Base-by-base conservation (phyloP, 139 green algal genomes). In the Chlamydomonas sphaeroides region DNA sequence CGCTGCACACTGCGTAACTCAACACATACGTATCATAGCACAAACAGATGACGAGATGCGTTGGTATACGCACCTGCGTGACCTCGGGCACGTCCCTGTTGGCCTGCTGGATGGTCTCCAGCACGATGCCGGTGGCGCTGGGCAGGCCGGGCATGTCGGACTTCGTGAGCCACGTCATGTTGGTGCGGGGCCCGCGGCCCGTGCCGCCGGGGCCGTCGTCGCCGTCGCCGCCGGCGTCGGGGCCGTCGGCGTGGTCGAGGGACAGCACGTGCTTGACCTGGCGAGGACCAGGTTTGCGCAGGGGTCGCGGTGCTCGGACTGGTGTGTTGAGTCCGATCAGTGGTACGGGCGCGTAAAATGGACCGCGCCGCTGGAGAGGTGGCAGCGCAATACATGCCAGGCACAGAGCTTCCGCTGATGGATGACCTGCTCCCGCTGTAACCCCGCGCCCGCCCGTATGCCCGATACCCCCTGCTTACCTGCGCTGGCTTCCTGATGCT, bases 41-140 rank as follows among this genome's bases (percentile, higher is more conserved):
- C n/a, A n/a, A n/a, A n/a, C n/a, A n/a, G n/a, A n/a, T n/a, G n/a
- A n/a, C n/a, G n/a, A n/a, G n/a, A n/a, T n/a, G n/a, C n/a, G n/a
- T n/a, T n/a, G n/a, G n/a, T 20, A 6, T 20, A 4, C 70, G 1
- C 63, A 92, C 91, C 84, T 94, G 91, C n/a, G 89, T 94, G 15
- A 94, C 91, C 76, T 94, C 91, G 17, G 91, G 91, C 77, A 91
- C 86, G 66, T 94, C 91, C 57, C 78, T 66, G 25, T 57, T 79
- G 17, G 91, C 91, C 48, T 87, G 66, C 51, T 84, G 84, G 48
- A 93, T 92, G 2, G 89, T 79, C 66, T 92, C 85, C n/a, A 88
- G 82, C 63, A 94, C 89, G 57, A 93, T 86, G 63, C 81, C 72
- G 69, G 70, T 78, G 70, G 78, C 71, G 7, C 65, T 56, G 21